A percentile compares a stretch with the other conserved stretches of the same genome.
Conservation (phyloP, 2,329 filamentous ascomycete genomes). For the Pezizomycotina sp. region DNA sequence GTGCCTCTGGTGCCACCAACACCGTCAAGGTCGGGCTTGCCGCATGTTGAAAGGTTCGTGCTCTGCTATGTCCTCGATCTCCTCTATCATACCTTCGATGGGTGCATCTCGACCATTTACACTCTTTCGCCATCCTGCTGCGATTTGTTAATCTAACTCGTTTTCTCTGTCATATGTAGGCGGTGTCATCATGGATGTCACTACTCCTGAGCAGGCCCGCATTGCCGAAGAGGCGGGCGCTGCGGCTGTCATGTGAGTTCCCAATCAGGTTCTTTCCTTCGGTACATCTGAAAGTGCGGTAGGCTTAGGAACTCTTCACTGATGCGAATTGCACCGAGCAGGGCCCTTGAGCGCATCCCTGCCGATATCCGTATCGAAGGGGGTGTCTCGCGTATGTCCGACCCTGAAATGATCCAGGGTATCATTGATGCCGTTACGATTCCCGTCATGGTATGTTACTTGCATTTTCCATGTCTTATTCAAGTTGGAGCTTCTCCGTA, state of each 20-base stretch:
- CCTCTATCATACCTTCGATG: slow-evolving; percentile 44
- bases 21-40: background rate
- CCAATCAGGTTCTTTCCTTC: background rate
- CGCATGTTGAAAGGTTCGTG: background rate
- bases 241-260: slow-evolving; percentile 63
- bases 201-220: slow-evolving; percentile 79
- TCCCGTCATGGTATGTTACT: slow-evolving; percentile 98
- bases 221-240: slow-evolving; percentile 96
- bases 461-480: too few relatives aligned
- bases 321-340: background rate
- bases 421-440: slow-evolving; percentile 93
- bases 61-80: background rate
- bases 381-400: slow-evolving; percentile 91
- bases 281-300: background rate
- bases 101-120: slow-evolving; percentile 32
- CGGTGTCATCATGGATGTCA: slow-evolving; percentile 98
- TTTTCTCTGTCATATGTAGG: slow-evolving; percentile 1
- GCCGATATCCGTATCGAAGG: slow-evolving; percentile 87
- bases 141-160: slow-evolving; percentile 1
- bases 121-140: background rate
- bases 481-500: too few relatives aligned
- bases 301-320: too few relatives aligned
- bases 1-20: slow-evolving; percentile 1
- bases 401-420: slow-evolving; percentile 83
- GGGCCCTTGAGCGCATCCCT: slow-evolving; percentile 81